Base-by-base conservation (phyloP, 2,329 filamentous ascomycete genomes). In the Sporothrix protearum region DNA sequence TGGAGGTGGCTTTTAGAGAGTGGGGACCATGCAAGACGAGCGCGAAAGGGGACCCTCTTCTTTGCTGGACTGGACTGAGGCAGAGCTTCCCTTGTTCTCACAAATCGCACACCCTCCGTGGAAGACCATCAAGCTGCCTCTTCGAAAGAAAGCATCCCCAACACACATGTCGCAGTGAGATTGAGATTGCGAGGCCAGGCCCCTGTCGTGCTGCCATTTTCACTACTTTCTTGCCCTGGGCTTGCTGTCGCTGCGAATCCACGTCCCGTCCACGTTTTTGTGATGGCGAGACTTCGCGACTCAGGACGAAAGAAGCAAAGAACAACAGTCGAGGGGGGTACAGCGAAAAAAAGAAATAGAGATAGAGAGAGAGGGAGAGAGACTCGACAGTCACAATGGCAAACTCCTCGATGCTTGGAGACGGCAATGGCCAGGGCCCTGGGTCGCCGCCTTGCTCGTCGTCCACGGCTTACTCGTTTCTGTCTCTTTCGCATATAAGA, bases 201-300 rank as follows among this genome's bases (percentile, higher is more conserved):
- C 61, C 61, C 42, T 64, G 61, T 64, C 61, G 6, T 42, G 19
- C 33, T 39, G 57, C n/a, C 30, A 4, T 33, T 39, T n/a, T 33
- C 2, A 3, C n/a, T 14, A 33, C 8, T 39, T 12, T 22, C n/a
- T 22, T 5, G 19, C n/a, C 30, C 1, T 19, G 42, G 42, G 12
- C 42, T 22, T 55, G 22, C 59, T 66, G 63, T 49, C 63, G 63
- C 63, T 25, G 42, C 42, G 42, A 66, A 49, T 66, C 63, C 63
- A 66, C 42, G 42, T 66, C 63, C 25, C 25, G 28, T 66, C 63
- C 63, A 66, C 63, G 63, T 66, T 66, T 66, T n/a, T 36, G 6
- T 39, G 59, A n/a, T 64, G 59, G 59, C 59, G 59, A 45, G 59
- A 28, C 8, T 64, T 45, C 36, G 59, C 59, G 36, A 64, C 59